Evolutionary conservation across 2,329 filamentous ascomycete genomes (phyloP).

Genomic region (Ramularia endophylla): DNA sequence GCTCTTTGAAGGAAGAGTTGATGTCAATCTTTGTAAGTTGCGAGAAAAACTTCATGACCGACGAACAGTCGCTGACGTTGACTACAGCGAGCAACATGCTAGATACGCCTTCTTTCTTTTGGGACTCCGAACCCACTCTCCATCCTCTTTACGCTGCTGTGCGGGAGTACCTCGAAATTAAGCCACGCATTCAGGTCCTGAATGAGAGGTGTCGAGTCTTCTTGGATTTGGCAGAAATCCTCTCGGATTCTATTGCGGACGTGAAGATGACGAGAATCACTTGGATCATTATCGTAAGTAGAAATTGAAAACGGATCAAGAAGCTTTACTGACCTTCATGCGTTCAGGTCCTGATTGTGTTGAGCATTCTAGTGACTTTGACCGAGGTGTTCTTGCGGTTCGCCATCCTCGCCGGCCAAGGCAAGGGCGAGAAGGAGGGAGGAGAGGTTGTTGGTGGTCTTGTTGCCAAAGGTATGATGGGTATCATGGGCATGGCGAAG

Average conservation of each 20-base stretch:
- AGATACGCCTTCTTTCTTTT: conserved; percentile 96
- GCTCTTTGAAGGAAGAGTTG: conserved; percentile 88
- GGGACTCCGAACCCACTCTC: conserved; percentile 92
- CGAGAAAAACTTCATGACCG: background rate
- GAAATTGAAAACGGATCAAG: too few species aligned
- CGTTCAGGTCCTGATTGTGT: conserved; percentile 82
- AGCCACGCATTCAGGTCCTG: conserved; percentile 88
- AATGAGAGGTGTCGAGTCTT: conserved; percentile 97
- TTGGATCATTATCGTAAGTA: conserved; percentile 97
- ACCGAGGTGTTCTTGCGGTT: conserved; percentile 86
- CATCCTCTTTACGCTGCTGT: conserved; percentile 92
- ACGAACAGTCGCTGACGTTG: background rate
- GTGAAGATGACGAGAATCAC: conserved; percentile 95
- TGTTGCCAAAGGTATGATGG: conserved; percentile 1
- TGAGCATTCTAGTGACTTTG: conserved; percentile 87
- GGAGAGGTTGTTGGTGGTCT: conserved; percentile 8
- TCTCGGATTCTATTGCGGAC: conserved; percentile 86
- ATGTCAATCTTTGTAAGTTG: conserved; percentile 89
- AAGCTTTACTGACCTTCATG: too few species aligned
- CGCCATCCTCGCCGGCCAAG: conserved; percentile 53
- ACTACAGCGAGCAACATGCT: conserved; percentile 84
- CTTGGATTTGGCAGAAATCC: conserved; percentile 88
- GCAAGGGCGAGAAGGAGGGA: conserved; percentile 11
- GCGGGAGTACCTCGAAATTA: conserved; percentile 96
- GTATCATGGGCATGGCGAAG: background rate